phyloP scores from a whole-genome alignment of 2,329 filamentous ascomycete genomes.

The Drechslerella coelobrocha region DNA sequence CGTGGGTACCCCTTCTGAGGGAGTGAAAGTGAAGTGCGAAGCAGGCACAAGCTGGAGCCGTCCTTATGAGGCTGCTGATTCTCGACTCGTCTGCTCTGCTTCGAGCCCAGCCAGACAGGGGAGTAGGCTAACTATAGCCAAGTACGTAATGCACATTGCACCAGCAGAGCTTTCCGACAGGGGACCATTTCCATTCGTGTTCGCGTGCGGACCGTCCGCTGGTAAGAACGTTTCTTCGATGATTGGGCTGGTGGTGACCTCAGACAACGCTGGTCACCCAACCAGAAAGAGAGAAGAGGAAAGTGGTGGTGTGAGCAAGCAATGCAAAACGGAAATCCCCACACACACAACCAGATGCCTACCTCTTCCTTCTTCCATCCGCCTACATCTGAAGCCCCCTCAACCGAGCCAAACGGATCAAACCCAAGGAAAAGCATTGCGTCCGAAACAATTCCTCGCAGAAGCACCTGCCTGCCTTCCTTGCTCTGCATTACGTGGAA shows the following conservation, averaged over 20 bases:
- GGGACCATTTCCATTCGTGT: neutral
- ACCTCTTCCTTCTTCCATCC: too few species aligned
- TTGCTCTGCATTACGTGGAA: constrained; percentile 41
- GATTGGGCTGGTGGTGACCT: constrained; percentile 9
- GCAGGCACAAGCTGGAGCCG: too few species aligned
- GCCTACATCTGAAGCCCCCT: constrained; percentile 32
- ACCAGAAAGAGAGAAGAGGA: constrained; percentile 22
- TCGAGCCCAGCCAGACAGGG: neutral
- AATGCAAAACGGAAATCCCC: constrained; percentile 21
- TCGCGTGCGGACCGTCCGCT: neutral
- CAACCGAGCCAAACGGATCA: constrained; percentile 45
- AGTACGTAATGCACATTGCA: neutral
- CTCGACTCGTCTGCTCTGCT: too few species aligned
- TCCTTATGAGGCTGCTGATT: too few species aligned
- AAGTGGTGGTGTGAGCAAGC: constrained; percentile 43
- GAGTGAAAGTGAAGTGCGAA: too few species aligned
- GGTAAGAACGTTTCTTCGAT: neutral
- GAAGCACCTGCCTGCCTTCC: neutral
- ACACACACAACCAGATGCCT: constrained; percentile 9
- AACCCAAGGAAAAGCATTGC: constrained; percentile 15
- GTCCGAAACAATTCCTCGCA: constrained; percentile 17
- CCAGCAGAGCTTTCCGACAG: neutral
- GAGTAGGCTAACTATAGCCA: neutral
- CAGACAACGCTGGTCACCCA: constrained; percentile 6
- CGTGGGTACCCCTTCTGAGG: too few species aligned